A percentile compares a stretch with the other conserved stretches of the same genome.
Evolutionary conservation across 306 rosid species (phyloP).

Genomic region (Rubus parviflorus): DNA sequence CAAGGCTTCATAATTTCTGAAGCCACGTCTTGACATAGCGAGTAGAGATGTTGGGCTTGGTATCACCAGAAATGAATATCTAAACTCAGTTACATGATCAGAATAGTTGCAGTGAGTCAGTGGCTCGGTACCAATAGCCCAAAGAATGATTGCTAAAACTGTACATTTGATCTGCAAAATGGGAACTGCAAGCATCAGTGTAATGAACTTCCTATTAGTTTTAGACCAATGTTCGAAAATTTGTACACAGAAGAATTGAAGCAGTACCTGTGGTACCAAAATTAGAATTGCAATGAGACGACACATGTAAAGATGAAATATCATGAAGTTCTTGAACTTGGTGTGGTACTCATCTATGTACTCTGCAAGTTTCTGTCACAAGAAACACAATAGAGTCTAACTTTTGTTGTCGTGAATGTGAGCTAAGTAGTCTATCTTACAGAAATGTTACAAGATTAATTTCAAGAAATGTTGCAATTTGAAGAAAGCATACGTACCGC

Average conservation of each 20-base stretch:
- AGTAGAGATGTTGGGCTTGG: constrained; percentile 16
- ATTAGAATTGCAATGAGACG: constrained; percentile 36
- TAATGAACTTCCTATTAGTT: neutral
- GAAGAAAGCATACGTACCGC: constrained; percentile 35
- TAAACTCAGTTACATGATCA: constrained; percentile 22
- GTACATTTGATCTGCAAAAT: constrained; percentile 41
- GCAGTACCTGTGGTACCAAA: constrained; percentile 53
- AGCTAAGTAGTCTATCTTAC: neutral
- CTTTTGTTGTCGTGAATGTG: neutral
- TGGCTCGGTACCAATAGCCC: constrained; percentile 33
- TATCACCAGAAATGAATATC: constrained; percentile 41
- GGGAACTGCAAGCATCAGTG: neutral
- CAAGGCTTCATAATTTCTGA: constrained; percentile 15
- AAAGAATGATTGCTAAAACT: constrained; percentile 26
- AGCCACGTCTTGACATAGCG: constrained; percentile 6
- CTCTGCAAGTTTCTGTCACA: constrained; percentile 37
- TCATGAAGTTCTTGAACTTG: constrained; percentile 32
- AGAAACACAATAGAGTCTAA: neutral
- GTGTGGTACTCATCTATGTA: constrained; percentile 28
- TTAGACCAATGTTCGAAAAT: neutral
- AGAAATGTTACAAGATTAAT: neutral
- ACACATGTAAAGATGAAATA: constrained; percentile 36
- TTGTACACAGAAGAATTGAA: neutral
- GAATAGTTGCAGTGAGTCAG: constrained; percentile 22
- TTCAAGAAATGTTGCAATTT: neutral